Base-by-base conservation (phyloP, 495 filamentous ascomycete genomes). In the Daldinia caldariorum region DNA sequence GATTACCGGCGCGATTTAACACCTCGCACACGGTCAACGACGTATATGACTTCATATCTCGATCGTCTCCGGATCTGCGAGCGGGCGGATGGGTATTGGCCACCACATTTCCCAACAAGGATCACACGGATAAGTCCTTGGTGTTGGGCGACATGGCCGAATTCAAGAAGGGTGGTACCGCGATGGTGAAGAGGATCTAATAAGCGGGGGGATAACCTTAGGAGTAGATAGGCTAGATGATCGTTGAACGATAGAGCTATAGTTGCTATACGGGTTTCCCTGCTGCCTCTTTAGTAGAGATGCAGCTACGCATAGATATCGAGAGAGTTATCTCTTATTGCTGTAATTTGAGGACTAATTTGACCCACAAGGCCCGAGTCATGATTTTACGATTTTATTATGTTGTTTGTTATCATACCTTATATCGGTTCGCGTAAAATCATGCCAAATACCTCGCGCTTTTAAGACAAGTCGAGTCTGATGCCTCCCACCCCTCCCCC, bases 61-160 rank as follows among this genome's bases (percentile, higher is more conserved):
- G 88, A 3, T 86, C 93, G 6, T 92, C 85, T 47, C 79, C 90
- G 0, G 81, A 80, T 10, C 85, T 87, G 63, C 83, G 81, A 55
- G 74, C 78, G 45, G 85, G 94, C 18, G 71, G 82, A 10, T 99
- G 93, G 86, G 90, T 91, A 7, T 78, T 99, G 60, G 94, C 97
- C 76, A 99, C 95, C 1, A 98, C 96, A 0, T 98, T 98, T 78
- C 95, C 96, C 2, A 97, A 90, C 79, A 97, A 93, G 80, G 94
- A 98, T 71, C 86, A 97, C 57, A 90, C 82, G 18, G 93, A 99
- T 64, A 88, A 90, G 77, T 78, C 72, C 1, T 80, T 84, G 63
- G 87, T 86, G 5, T 77, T 97, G 41, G 92, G 91, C 1, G 92
- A 97, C 37, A 81, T 97, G 78, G 73, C 88, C 0, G 94, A 97